Percentiles rank a stretch among this genome's conserved stretches.
phyloP scores from a whole-genome alignment of 148 eudicot genomes.

The Bassia scoparia region DNA sequence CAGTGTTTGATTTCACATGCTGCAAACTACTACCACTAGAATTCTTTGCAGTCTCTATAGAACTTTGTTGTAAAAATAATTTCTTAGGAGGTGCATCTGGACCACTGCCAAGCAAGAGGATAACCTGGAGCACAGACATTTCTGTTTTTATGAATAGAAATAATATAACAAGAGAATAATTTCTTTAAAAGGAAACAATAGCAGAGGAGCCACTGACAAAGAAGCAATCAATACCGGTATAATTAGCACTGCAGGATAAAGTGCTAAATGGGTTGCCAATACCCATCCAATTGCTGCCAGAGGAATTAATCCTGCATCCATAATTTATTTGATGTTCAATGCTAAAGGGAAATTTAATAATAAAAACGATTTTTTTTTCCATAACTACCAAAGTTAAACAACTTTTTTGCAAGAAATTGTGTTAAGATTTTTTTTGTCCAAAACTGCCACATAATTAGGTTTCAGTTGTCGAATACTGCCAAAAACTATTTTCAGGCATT shows the following conservation, averaged over 20 bases:
- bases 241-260: slow-evolving; percentile 71
- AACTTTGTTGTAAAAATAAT: slow-evolving; percentile 39
- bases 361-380: too few relatives aligned
- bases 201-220: slow-evolving; percentile 1
- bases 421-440: too few relatives aligned
- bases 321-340: slow-evolving; percentile 23
- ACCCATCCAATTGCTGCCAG: slow-evolving; percentile 94
- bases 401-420: too few relatives aligned
- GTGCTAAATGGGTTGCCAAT: slow-evolving; percentile 81
- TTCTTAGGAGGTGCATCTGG: slow-evolving; percentile 85
- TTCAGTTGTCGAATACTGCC: too few relatives aligned
- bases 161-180: neutral
- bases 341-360: neutral
- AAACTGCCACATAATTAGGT: too few relatives aligned
- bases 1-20: slow-evolving; percentile 27
- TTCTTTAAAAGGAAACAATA: neutral
- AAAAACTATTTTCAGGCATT: too few relatives aligned
- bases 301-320: slow-evolving; percentile 60
- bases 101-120: slow-evolving; percentile 72
- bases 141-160: neutral
- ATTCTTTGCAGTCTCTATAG: slow-evolving; percentile 17
- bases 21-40: slow-evolving; percentile 24
- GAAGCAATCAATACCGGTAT: slow-evolving; percentile 63
- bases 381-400: too few relatives aligned
- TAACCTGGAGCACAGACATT: slow-evolving; percentile 42